Percentiles rank a stretch among this genome's conserved stretches.
phyloP scores from a whole-genome alignment of 2,329 filamentous ascomycete genomes.

The Lasiodiplodia sp. region DNA sequence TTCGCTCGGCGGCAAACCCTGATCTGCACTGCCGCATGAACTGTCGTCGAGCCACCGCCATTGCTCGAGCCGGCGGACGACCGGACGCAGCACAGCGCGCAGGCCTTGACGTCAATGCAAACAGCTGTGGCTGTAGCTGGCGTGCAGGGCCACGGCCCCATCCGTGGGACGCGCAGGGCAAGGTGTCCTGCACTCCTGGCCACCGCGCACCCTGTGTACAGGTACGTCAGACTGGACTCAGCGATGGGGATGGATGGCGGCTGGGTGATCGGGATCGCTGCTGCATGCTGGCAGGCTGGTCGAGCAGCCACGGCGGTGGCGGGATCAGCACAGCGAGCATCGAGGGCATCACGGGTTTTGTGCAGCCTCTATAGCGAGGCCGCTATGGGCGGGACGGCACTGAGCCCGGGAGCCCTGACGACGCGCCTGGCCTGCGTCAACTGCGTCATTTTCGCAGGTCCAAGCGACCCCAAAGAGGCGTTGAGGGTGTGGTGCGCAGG shows the following conservation, averaged over 20 bases:
- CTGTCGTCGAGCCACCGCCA: slow-evolving; percentile 15
- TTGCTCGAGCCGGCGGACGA: slow-evolving; percentile 20
- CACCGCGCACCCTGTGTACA: not conserved
- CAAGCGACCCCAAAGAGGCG: slow-evolving; percentile 13
- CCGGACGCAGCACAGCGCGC: slow-evolving; percentile 17
- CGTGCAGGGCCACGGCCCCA: slow-evolving; percentile 18
- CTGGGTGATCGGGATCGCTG: slow-evolving; percentile 23
- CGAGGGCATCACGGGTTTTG: slow-evolving; percentile 11
- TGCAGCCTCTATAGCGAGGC: slow-evolving; percentile 10
- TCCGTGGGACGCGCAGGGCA: not conserved
- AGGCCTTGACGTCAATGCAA: slow-evolving; percentile 22
- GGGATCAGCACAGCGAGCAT: slow-evolving; percentile 20
- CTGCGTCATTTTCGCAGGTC: slow-evolving; percentile 29
- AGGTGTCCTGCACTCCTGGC: slow-evolving; percentile 3
- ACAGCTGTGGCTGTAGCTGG: slow-evolving; percentile 20
- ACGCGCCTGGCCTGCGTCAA: slow-evolving; percentile 18
- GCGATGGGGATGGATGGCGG: not conserved
- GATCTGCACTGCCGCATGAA: slow-evolving; percentile 29
- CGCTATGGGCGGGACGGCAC: slow-evolving; percentile 10
- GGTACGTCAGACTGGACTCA: slow-evolving; percentile 11
- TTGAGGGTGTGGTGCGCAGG: slow-evolving; percentile 23
- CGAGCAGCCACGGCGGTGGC: not conserved
- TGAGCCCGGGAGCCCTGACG: slow-evolving; percentile 17
- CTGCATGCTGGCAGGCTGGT: slow-evolving; percentile 10
- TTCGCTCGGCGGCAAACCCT: slow-evolving; percentile 27